Evolutionary conservation across 768 basidiomycete genomes (phyloP).

Genomic region (Pilatotrama ljubarskyi): DNA sequence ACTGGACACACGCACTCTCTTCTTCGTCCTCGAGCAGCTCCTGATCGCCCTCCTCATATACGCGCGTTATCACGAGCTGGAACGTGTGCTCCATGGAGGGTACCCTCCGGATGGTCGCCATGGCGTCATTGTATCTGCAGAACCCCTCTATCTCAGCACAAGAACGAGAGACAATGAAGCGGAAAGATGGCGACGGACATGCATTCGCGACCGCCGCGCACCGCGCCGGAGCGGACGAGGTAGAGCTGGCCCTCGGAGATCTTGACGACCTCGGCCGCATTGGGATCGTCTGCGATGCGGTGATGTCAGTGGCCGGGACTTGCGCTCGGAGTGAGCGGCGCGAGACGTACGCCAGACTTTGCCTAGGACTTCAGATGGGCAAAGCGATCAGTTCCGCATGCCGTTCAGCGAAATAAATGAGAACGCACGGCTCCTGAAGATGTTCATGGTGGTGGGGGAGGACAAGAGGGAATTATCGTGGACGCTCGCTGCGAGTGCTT

Average conservation of each 20-base stretch:
- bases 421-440: slow-evolving; percentile 76
- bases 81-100: slow-evolving; percentile 76
- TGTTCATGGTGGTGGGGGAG: slow-evolving; percentile 61
- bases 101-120: slow-evolving; percentile 88
- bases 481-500: not conserved
- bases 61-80: slow-evolving; percentile 93
- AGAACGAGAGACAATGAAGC: not conserved
- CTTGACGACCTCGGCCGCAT: slow-evolving; percentile 93
- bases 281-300: slow-evolving; percentile 73
- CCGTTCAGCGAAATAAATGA: not conserved
- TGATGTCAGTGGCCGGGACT: slow-evolving; percentile 28
- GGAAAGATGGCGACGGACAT: slow-evolving; percentile 61
- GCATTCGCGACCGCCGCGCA: slow-evolving; percentile 94
- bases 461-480: slow-evolving; percentile 10
- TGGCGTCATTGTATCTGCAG: slow-evolving; percentile 91
- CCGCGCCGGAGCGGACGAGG: slow-evolving; percentile 86
- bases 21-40: slow-evolving; percentile 93
- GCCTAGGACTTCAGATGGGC: slow-evolving; percentile 62
- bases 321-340: not conserved
- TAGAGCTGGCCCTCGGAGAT: slow-evolving; percentile 90
- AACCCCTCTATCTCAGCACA: not conserved
- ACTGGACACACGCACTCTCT: slow-evolving; percentile 54
- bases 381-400: slow-evolving; percentile 22
- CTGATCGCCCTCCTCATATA: slow-evolving; percentile 96
- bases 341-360: slow-evolving; percentile 93